Evolutionary conservation across 2,329 filamentous ascomycete species (phyloP).

Genomic region (Alternaria triticimaculans): DNA sequence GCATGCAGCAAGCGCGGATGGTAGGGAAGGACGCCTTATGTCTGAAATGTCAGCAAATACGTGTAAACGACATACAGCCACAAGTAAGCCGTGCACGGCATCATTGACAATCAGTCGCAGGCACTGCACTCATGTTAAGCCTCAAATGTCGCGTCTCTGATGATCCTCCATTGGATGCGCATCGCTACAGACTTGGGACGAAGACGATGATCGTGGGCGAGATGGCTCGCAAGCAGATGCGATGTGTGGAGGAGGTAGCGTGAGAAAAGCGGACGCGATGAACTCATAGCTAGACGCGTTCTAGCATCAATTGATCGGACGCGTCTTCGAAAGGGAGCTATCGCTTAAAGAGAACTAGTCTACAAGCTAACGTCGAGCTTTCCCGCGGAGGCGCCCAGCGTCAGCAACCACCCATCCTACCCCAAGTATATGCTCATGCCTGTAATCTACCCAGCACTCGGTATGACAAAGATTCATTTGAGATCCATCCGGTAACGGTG

Average conservation of each 20-base stretch:
- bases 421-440: not conserved
- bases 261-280: not conserved
- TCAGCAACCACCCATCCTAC: not conserved
- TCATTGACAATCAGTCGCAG: not conserved
- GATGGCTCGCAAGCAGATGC: not conserved
- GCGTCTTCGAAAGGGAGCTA: not conserved
- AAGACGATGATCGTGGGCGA: rapidly evolving
- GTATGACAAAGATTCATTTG: not conserved
- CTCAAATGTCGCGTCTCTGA: not conserved
- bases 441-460: not conserved
- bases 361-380: not conserved
- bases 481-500: not conserved
- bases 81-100: not conserved
- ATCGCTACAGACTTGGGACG: not conserved
- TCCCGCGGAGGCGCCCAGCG: not conserved
- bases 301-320: not conserved
- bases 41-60: not conserved
- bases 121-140: not conserved
- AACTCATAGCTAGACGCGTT: not conserved
- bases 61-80: not conserved
- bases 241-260: not conserved
- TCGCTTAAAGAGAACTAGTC: not conserved
- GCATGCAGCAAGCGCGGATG: not conserved
- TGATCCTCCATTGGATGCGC: not conserved
- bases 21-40: not conserved